phyloP scores from a whole-genome alignment of 1,284 basidiomycete species.

The Malassezia dermatis region DNA sequence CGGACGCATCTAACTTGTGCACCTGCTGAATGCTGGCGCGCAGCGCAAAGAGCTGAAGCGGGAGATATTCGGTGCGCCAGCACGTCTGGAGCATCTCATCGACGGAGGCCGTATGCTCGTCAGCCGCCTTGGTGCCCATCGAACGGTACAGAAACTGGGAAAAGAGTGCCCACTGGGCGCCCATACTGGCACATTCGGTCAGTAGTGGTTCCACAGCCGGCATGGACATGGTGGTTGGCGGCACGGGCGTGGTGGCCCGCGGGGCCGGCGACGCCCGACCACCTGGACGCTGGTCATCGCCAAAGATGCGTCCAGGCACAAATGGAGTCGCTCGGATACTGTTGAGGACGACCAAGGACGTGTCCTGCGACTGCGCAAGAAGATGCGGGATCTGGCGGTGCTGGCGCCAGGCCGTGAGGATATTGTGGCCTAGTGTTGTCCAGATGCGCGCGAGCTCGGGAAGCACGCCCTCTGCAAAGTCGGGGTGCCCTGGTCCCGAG shows the following conservation, averaged over 20 bases:
- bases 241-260: conserved; percentile 43
- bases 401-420: conserved; percentile 79
- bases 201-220: conserved; percentile 66
- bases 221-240: conserved; percentile 40
- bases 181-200: conserved; percentile 76
- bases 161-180: conserved; percentile 82
- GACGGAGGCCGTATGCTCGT: conserved; percentile 25
- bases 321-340: conserved; percentile 1
- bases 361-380: conserved; percentile 17
- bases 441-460: conserved; percentile 70
- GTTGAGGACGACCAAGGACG: neutral
- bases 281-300: conserved; percentile 27
- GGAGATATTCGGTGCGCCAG: conserved; percentile 66
- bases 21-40: conserved; percentile 80
- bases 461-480: conserved; percentile 53
- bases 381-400: conserved; percentile 24
- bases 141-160: conserved; percentile 61
- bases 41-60: conserved; percentile 84
- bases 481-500: conserved; percentile 46
- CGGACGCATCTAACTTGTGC: conserved; percentile 22
- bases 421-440: conserved; percentile 65
- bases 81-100: conserved; percentile 54
- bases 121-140: neutral
- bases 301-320: conserved; percentile 20
- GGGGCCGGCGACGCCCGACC: neutral